Base-by-base conservation (phyloP, 108 stramenopile genomes). In the Pseudonitzschia multiseries region DNA sequence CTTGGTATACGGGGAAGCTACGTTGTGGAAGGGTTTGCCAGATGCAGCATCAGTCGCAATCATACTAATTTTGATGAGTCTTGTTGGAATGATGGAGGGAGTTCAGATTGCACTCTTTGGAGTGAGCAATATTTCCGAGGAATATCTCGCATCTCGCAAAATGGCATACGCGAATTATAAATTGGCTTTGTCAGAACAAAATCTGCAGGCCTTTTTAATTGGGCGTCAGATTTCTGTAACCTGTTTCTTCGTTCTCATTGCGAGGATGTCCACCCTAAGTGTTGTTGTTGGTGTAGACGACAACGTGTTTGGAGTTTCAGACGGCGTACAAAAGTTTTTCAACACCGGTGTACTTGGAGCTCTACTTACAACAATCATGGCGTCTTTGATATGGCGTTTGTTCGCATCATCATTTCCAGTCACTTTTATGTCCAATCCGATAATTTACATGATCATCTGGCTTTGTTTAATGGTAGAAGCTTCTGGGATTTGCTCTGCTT, bases 41-140 rank as follows among this genome's bases (percentile, higher is more conserved):
- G 31, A 24, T 2, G n/a, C 29, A 15, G 76, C 74, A 15, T 80
- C 79, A 3, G 67, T 86, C 17, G 44, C 79, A 26, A 22, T 86
- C 22, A 78, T 83, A 26, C 66, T 83, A 43, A 22, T 79, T 28
- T 59, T 86, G 31, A 74, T 83, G 79, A 27, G 60, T 44, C 33
- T 83, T 43, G 80, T 86, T 33, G 85, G 85, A 26, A 75, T 83
- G 60, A 69, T 86, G 76, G 85, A 86, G 77, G 85, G 85, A 26
- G 79, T 81, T 62, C 85, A 86, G 67, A 83, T 86, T 74, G 85
- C 85, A 24, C 52, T 79, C 60, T 86, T 86, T 62, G 85, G 82
- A 31, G 77, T 86, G 20, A 50, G 66, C 51, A 28, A 77, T 65
- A 43, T 94, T 18, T 68, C 74, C 0, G 68, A 79, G 56, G 69